Evolutionary conservation across 2,329 filamentous ascomycete species (phyloP).

Genomic region (Aspergillus hiratsukae): DNA sequence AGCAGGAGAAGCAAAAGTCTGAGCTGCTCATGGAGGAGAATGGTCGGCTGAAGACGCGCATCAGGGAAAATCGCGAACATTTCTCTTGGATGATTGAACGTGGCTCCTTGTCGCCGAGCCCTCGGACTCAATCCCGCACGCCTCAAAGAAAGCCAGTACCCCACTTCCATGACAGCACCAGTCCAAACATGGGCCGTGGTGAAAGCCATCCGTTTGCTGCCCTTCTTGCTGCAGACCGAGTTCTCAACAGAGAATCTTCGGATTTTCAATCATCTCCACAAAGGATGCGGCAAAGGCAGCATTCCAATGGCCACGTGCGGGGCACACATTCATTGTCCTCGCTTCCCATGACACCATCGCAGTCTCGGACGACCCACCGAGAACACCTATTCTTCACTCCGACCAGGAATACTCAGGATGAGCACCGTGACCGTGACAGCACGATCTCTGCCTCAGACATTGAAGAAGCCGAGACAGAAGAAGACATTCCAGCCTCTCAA

Average conservation of each 20-base stretch:
- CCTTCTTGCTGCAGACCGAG: slow-evolving; percentile 68
- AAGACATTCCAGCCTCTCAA: slow-evolving; percentile 67
- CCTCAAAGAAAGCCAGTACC: slow-evolving; percentile 39
- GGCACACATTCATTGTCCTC: slow-evolving; percentile 81
- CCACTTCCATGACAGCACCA: slow-evolving; percentile 38
- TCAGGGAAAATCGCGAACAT: slow-evolving; percentile 84
- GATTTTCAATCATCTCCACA: slow-evolving; percentile 70
- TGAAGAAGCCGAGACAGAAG: slow-evolving; percentile 53
- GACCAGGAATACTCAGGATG: slow-evolving; percentile 48
- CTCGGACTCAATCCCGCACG: slow-evolving; percentile 47
- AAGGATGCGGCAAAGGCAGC: slow-evolving; percentile 46
- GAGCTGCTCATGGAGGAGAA: slow-evolving; percentile 69
- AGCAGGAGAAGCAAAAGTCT: slow-evolving; percentile 71
- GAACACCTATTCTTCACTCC: slow-evolving; percentile 57
- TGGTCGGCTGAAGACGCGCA: slow-evolving; percentile 71
- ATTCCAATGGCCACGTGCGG: slow-evolving; percentile 60
- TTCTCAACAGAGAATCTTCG: slow-evolving; percentile 70
- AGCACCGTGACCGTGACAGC: slow-evolving; percentile 68
- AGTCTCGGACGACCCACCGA: slow-evolving; percentile 48
- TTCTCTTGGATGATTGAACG: slow-evolving; percentile 74
- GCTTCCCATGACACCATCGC: slow-evolving; percentile 69
- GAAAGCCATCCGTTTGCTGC: slow-evolving; percentile 67
- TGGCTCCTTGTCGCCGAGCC: slow-evolving; percentile 61
- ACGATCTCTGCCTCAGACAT: slow-evolving; percentile 68
- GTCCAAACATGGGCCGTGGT: slow-evolving; percentile 42